phyloP scores from a whole-genome alignment of 169 alveolate genomes.

The Miamiensis avidus region DNA sequence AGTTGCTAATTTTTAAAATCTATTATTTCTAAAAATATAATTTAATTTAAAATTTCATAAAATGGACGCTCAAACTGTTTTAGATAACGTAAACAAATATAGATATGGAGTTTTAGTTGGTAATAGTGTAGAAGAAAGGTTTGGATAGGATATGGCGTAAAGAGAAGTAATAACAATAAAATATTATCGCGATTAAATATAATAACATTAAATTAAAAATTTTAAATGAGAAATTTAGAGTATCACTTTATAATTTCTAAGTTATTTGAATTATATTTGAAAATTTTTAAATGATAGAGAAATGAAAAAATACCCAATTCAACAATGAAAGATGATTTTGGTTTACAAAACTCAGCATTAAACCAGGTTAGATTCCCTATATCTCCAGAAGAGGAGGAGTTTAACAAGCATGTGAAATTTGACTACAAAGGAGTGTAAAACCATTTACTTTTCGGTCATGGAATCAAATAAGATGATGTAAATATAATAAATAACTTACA shows the following conservation, averaged over 20 bases:
- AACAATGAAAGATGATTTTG: constrained; percentile 46
- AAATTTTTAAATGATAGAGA: too few relatives aligned
- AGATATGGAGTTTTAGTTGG: constrained; percentile 49
- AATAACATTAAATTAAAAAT: too few relatives aligned
- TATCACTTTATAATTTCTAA: too few relatives aligned
- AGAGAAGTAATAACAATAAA: background rate
- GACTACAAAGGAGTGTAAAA: constrained; percentile 33
- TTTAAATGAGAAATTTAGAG: too few relatives aligned
- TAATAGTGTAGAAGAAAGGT: constrained; percentile 42
- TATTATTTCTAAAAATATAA: too few relatives aligned
- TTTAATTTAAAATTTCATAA: background rate
- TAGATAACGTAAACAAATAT: constrained; percentile 49
- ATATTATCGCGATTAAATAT: background rate
- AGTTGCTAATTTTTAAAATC: too few relatives aligned
- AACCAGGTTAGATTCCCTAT: constrained; percentile 6
- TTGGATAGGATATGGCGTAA: constrained; percentile 43
- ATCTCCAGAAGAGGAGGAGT: constrained; percentile 35
- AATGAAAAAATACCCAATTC: constrained; percentile 35
- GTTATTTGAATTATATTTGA: too few relatives aligned
- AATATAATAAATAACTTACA: too few relatives aligned
- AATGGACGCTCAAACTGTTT: constrained; percentile 33
- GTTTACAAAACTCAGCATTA: constrained; percentile 26
- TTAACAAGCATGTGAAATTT: constrained; percentile 27
- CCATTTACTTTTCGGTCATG: constrained; percentile 46
- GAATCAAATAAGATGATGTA: constrained; percentile 33